A percentile compares a stretch with the other conserved stretches of the same genome.
These are phyloP conservation scores for Cymbopogon citratus DNA, from an alignment of 176 grass and related monocot species.

Conservation along the genomic window DNA sequence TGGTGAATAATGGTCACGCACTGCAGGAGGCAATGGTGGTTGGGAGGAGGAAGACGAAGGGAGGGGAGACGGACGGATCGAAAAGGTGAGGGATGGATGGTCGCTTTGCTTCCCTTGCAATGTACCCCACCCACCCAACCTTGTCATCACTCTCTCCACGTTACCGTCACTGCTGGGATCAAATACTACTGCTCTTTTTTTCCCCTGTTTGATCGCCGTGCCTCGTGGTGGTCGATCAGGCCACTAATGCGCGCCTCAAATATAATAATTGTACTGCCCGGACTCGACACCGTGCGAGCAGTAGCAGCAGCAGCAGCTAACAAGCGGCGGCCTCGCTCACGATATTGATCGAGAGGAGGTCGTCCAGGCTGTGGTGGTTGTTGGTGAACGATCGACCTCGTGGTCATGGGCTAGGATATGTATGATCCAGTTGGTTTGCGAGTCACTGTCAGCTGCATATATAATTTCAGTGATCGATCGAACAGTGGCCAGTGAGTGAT, in stretches of 20 bases:
- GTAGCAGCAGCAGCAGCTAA: neutral
- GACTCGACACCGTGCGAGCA: neutral
- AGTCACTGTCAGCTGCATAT: slow-evolving; percentile 24
- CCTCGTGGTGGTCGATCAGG: neutral
- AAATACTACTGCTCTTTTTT: neutral
- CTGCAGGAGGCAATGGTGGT: too few species aligned
- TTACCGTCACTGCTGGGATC: slow-evolving; percentile 14
- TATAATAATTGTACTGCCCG: slow-evolving; percentile 26
- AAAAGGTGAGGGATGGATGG: slow-evolving; percentile 13
- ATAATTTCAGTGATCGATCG: neutral
- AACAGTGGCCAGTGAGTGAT: neutral
- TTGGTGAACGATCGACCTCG: neutral
- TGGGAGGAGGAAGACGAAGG: too few species aligned
- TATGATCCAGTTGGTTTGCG: slow-evolving; percentile 25
- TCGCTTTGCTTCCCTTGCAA: slow-evolving; percentile 66
- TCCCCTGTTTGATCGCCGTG: neutral
- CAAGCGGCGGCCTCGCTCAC: too few species aligned
- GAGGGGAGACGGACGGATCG: too few species aligned
- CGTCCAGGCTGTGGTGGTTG: slow-evolving; percentile 44
- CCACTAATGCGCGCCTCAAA: neutral
- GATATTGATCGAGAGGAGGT: neutral
- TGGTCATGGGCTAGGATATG: slow-evolving; percentile 15
- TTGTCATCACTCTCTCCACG: slow-evolving; percentile 31
- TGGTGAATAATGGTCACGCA: too few species aligned
- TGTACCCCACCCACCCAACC: slow-evolving; percentile 39